phyloP scores from a whole-genome alignment of 2,329 filamentous ascomycete species.

The Phyllosticta citriasiana region DNA sequence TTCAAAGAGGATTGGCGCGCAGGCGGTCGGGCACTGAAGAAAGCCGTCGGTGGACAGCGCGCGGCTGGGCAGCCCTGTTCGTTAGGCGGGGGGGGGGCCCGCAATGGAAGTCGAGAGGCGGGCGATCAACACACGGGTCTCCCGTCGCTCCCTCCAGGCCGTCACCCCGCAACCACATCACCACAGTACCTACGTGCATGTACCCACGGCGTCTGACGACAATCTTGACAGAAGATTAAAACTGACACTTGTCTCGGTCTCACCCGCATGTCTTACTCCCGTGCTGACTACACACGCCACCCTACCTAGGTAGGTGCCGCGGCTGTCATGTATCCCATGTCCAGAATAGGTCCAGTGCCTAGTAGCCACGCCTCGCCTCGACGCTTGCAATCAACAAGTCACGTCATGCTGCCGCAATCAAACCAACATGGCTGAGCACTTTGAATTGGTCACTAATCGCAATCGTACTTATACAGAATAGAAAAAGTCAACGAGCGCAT shows the following conservation, averaged over 20 bases:
- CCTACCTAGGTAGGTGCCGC: too few species aligned
- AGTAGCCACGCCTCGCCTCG: not conserved
- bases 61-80: not conserved
- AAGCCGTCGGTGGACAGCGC: too few species aligned
- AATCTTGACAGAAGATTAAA: too few species aligned
- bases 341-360: not conserved
- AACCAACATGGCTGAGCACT: not conserved
- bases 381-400: not conserved
- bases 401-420: not conserved
- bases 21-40: not conserved
- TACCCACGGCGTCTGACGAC: not conserved
- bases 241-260: not conserved
- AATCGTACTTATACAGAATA: not conserved
- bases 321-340: not conserved
- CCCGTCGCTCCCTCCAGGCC: not conserved
- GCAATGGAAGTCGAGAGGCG: not conserved
- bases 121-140: not conserved
- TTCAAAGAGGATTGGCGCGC: not conserved
- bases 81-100: too few species aligned
- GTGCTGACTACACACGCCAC: not conserved
- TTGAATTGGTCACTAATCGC: not conserved
- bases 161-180: not conserved
- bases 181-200: too few species aligned
- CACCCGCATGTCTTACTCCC: not conserved
- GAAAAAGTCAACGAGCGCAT: not conserved